phyloP scores from a whole-genome alignment of 108 stramenopile species.

The Nannochloropsis gaditana region DNA sequence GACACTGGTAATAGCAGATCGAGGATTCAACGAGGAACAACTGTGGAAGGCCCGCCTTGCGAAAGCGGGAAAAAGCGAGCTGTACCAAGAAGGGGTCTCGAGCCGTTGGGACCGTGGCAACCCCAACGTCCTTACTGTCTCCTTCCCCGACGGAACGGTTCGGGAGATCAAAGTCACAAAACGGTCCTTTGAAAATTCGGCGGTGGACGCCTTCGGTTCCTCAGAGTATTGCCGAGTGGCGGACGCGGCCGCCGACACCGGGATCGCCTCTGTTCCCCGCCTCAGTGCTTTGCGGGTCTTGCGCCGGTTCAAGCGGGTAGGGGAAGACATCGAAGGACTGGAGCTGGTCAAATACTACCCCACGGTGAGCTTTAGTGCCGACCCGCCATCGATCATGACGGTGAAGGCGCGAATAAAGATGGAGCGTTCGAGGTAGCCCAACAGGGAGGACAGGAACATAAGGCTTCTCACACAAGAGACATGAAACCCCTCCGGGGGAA shows the following conservation, averaged over 20 bases:
- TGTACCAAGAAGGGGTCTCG: constrained; percentile 13
- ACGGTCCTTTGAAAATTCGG: background rate
- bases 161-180: background rate
- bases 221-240: background rate
- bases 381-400: background rate
- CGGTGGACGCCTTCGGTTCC: background rate
- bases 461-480: too few species aligned
- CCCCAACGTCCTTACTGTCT: background rate
- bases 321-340: background rate
- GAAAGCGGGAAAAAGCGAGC: background rate
- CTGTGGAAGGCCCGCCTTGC: background rate
- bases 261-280: background rate
- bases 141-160: constrained; percentile 16
- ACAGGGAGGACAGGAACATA: background rate
- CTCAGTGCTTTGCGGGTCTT: background rate
- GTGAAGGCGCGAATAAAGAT: background rate
- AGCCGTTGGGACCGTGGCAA: background rate
- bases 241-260: background rate
- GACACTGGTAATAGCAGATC: background rate
- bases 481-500: too few species aligned
- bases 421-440: background rate
- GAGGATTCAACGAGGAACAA: constrained; percentile 5
- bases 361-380: background rate
- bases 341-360: constrained; percentile 6
- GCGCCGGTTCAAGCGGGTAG: background rate